phyloP scores from a whole-genome alignment of 2,329 filamentous ascomycete species.

The Arthroderma sp. region DNA sequence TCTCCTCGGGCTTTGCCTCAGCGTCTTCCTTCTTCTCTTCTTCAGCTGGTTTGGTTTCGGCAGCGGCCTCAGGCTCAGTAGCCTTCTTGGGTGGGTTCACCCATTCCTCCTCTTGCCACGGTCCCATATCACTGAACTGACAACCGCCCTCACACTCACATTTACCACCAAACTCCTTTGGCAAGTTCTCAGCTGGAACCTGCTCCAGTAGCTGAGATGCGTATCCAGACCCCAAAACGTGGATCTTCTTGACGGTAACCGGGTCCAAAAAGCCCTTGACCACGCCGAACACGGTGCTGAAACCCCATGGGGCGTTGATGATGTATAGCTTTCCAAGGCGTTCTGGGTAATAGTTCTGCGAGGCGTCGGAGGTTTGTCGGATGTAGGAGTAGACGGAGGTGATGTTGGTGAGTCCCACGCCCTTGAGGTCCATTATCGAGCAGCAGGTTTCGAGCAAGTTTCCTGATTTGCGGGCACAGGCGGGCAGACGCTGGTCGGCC shows the following conservation, averaged over 20 bases:
- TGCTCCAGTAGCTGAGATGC: conserved; percentile 73
- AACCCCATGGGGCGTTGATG: conserved; percentile 97
- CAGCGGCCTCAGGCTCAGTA: conserved; percentile 16
- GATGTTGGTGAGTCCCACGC: conserved; percentile 70
- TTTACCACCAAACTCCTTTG: conserved; percentile 67
- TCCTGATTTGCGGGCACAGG: conserved; percentile 83
- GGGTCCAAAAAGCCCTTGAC: conserved; percentile 94
- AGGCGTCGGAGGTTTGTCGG: conserved; percentile 70
- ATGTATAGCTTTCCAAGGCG: conserved; percentile 90
- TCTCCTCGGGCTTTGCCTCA: conserved; percentile 17
- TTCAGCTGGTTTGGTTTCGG: conserved; percentile 9
- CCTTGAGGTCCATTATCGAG: conserved; percentile 96
- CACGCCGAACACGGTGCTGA: conserved; percentile 69
- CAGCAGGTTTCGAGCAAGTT: conserved; percentile 93
- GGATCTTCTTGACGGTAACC: conserved; percentile 91
- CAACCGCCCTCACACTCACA: conserved; percentile 78
- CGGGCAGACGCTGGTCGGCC: conserved; percentile 80
- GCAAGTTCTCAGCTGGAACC: conserved; percentile 79
- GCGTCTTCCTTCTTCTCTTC: conserved; percentile 16
- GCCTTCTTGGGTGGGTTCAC: conserved; percentile 32
- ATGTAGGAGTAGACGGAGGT: conserved; percentile 81
- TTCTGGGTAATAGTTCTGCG: conserved; percentile 98
- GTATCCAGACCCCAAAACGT: conserved; percentile 71
- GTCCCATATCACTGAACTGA: conserved; percentile 73
- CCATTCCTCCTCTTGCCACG: conserved; percentile 52